Conservation (phyloP, 192 early-diverging fungal genomes). For the Coemansia sp. region DNA sequence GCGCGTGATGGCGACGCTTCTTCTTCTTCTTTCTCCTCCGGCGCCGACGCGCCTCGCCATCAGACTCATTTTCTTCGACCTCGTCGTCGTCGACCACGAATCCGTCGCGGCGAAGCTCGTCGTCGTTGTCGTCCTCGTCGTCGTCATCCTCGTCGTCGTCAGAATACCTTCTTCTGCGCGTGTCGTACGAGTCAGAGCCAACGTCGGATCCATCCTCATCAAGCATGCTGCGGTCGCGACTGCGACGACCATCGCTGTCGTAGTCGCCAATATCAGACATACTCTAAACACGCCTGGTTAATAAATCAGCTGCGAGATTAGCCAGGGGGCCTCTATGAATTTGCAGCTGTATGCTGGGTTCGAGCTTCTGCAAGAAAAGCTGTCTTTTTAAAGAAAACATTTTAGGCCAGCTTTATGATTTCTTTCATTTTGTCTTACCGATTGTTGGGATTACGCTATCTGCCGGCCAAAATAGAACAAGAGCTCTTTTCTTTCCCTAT, state of each 20-base stretch:
- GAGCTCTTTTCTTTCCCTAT: neutral
- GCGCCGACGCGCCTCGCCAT: slow-evolving; percentile 57
- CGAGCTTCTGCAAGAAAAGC: no score
- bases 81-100: slow-evolving; percentile 78
- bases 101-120: slow-evolving; percentile 59
- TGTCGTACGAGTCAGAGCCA: slow-evolving; percentile 52
- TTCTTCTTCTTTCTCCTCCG: slow-evolving; percentile 43
- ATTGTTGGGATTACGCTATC: neutral
- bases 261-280: slow-evolving; percentile 46
- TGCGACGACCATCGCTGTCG: slow-evolving; percentile 2
- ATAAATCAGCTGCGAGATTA: no score
- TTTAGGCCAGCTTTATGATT: no score
- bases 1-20: slow-evolving; percentile 12
- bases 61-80: slow-evolving; percentile 57
- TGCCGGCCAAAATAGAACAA: neutral
- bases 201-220: slow-evolving; percentile 57
- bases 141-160: slow-evolving; percentile 57
- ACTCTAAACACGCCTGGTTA: neutral
- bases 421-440: neutral
- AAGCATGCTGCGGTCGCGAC: slow-evolving; percentile 34
- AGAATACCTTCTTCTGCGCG: slow-evolving; percentile 27
- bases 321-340: no score
- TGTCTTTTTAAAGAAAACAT: neutral
- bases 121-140: slow-evolving; percentile 63
- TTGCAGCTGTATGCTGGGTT: no score